Conservation (phyloP, 371 early-diverging fungal genomes). For the Mortierella sp. region DNA sequence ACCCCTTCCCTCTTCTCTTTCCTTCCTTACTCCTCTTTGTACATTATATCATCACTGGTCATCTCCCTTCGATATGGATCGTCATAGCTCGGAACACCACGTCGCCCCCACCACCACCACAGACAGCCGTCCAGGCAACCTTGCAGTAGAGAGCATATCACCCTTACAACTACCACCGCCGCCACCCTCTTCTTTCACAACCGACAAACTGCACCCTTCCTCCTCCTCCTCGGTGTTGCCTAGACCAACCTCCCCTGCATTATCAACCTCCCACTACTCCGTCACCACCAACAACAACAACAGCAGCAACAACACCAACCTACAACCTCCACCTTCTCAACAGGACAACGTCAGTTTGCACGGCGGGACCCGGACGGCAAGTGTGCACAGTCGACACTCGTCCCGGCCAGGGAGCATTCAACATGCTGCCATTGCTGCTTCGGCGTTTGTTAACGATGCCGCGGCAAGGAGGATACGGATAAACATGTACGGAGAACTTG, state of each 20-base stretch:
- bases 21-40: neutral
- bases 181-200: neutral
- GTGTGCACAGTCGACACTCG: conserved; percentile 34
- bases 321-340: neutral
- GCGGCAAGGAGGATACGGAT: conserved; percentile 34
- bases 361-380: conserved; percentile 21
- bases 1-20: neutral
- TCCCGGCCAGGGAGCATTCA: conserved; percentile 29
- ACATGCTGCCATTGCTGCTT: conserved; percentile 23
- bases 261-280: conserved; percentile 34
- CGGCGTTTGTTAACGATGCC: conserved; percentile 30
- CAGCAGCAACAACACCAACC: neutral
- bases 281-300: conserved; percentile 10
- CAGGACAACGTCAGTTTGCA: conserved; percentile 7
- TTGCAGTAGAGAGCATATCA: neutral
- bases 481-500: conserved; percentile 33
- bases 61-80: conserved; percentile 2
- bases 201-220: neutral
- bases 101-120: neutral
- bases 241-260: conserved; percentile 17
- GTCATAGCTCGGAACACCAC: neutral
- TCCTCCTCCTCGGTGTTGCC: neutral
- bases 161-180: neutral
- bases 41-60: neutral
- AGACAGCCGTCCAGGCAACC: neutral